Evolutionary conservation across 805 yeast species (phyloP).

Genomic region (Sungouiella blattae): DNA sequence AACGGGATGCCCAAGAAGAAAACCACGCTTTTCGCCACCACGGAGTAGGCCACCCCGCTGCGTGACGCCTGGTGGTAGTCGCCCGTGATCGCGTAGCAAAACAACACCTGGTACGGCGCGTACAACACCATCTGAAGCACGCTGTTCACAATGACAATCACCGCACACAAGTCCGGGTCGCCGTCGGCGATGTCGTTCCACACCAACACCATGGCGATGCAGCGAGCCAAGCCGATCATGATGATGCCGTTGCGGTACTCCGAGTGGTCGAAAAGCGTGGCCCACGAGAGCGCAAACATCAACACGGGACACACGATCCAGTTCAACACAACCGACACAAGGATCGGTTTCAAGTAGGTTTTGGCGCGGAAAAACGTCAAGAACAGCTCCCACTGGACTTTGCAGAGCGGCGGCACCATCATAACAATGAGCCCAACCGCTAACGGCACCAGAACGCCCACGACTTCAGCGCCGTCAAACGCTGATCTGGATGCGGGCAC

Average conservation of each 20-base stretch:
- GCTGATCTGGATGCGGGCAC: conserved; percentile 33
- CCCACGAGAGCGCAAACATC: conserved; percentile 57
- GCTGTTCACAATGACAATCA: conserved; percentile 50
- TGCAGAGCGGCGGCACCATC: conserved; percentile 58
- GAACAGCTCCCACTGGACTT: conserved; percentile 49
- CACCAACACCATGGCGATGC: conserved; percentile 60
- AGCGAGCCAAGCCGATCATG: conserved; percentile 56
- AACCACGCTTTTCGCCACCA: conserved; percentile 48
- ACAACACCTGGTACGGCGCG: conserved; percentile 50
- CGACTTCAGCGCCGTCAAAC: conserved; percentile 31
- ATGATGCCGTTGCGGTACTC: conserved; percentile 55
- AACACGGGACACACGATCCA: conserved; percentile 56
- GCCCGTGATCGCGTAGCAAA: conserved; percentile 41
- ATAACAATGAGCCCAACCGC: conserved; percentile 50
- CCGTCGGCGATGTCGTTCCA: conserved; percentile 58
- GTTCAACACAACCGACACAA: conserved; percentile 44
- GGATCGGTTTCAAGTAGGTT: conserved; percentile 23
- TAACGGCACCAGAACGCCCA: conserved; percentile 42
- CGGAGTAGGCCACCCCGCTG: conserved; percentile 24
- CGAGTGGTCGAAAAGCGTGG: conserved; percentile 41
- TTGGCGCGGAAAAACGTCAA: conserved; percentile 8
- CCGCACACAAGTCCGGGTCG: conserved; percentile 47
- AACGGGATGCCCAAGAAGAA: conserved; percentile 55
- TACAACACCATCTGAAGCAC: conserved; percentile 48
- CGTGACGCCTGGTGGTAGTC: conserved; percentile 17